These are phyloP conservation scores for Thelephora aurantiotincta DNA, from an alignment of 768 basidiomycete genomes.

Conservation along the genomic window DNA sequence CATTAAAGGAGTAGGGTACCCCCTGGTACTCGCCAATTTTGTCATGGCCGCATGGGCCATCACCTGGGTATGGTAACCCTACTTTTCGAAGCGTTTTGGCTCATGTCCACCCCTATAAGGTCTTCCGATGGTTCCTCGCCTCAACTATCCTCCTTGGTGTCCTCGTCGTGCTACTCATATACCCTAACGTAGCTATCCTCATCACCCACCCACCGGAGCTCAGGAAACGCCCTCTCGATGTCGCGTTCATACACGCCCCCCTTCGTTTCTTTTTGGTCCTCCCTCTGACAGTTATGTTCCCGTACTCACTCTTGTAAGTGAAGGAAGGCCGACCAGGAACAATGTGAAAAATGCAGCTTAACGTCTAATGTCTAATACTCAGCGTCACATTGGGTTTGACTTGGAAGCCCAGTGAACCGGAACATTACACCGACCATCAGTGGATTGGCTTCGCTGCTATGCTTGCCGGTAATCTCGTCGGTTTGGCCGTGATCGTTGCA, in stretches of 20 bases:
- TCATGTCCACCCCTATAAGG: conserved; percentile 19
- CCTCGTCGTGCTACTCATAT: conserved; percentile 54
- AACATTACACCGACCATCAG: conserved; percentile 42
- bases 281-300: conserved; percentile 43
- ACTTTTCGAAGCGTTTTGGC: neutral
- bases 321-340: no score
- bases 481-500: conserved; percentile 36
- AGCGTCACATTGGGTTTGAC: conserved; percentile 60
- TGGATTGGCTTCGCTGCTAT: conserved; percentile 67
- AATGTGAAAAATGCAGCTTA: no score
- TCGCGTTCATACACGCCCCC: conserved; percentile 77
- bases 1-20: conserved; percentile 66
- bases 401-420: conserved; percentile 36
- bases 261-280: conserved; percentile 51
- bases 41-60: conserved; percentile 71
- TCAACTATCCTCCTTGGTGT: conserved; percentile 65
- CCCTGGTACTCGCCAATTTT: conserved; percentile 69
- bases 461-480: conserved; percentile 45
- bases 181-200: conserved; percentile 66
- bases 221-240: conserved; percentile 64
- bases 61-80: conserved; percentile 54
- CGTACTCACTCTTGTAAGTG: conserved; percentile 41
- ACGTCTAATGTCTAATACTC: neutral
- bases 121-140: conserved; percentile 61
- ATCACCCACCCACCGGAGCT: conserved; percentile 49